These are phyloP conservation scores for Rhodotorula sp. DNA, from an alignment of 1,284 basidiomycete genomes.

Conservation along the genomic window DNA sequence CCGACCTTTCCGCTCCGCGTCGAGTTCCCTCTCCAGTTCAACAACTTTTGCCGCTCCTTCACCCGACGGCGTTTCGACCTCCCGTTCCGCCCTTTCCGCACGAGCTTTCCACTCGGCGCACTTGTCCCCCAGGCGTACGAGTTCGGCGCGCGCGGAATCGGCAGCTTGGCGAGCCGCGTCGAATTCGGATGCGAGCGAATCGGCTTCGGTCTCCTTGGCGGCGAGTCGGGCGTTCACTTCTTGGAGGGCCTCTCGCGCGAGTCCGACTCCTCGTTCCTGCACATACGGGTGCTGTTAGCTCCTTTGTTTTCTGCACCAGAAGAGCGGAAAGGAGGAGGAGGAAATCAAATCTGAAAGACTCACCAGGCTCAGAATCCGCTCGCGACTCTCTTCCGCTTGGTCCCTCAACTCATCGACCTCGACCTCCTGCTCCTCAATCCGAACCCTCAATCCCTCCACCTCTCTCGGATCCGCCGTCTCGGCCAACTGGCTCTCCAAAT, in stretches of 20 bases:
- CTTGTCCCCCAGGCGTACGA: not conserved
- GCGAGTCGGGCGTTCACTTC: slow-evolving; percentile 8
- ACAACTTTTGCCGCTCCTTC: not conserved
- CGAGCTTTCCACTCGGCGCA: slow-evolving; percentile 5
- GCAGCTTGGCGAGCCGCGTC: not conserved
- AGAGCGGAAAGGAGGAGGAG: too few relatives aligned
- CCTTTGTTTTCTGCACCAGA: too few relatives aligned
- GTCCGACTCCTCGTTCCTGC: slow-evolving; percentile 33
- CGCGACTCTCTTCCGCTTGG: slow-evolving; percentile 15
- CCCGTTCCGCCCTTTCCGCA: slow-evolving; percentile 2
- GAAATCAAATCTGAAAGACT: not conserved
- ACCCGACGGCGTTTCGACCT: not conserved
- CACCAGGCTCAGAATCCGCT: slow-evolving; percentile 20
- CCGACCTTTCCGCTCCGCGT: slow-evolving; percentile 4
- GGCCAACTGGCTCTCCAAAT: slow-evolving; percentile 27
- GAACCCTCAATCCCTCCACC: not conserved
- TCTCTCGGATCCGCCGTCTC: slow-evolving; percentile 1
- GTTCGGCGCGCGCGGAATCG: not conserved
- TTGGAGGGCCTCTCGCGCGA: slow-evolving; percentile 28
- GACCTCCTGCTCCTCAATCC: slow-evolving; percentile 7
- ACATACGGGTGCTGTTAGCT: too few relatives aligned
- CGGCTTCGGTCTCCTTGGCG: slow-evolving; percentile 1
- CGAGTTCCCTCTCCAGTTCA: not conserved
- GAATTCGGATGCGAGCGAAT: not conserved
- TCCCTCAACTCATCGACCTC: slow-evolving; percentile 22